Evolutionary conservation across 2,329 filamentous ascomycete genomes (phyloP).

Genomic region (Xylariaceae sp.): DNA sequence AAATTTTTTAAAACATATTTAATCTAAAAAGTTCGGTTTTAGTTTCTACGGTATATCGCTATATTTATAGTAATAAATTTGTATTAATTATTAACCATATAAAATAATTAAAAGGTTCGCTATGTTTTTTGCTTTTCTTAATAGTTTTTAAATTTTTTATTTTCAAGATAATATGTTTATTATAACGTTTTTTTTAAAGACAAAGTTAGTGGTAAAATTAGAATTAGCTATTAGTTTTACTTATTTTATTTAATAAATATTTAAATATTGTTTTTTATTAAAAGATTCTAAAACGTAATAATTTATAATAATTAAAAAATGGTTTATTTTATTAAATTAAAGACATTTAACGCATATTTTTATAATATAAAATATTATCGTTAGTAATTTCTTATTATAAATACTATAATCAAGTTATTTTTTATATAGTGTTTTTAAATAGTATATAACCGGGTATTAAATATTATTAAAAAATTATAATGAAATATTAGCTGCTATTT

Average conservation of each 20-base stretch:
- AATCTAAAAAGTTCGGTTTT: not conserved
- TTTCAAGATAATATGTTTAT: not conserved
- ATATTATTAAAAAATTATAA: not conserved
- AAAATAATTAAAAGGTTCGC: not conserved
- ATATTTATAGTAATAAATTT: not conserved
- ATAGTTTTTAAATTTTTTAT: not conserved
- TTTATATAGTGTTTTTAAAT: not conserved
- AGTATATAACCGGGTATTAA: not conserved
- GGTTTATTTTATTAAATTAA: not conserved
- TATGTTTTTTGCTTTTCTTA: not conserved
- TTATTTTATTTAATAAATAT: not conserved
- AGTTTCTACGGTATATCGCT: not conserved
- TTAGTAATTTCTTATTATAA: slow-evolving; percentile 2
- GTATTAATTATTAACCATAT: not conserved
- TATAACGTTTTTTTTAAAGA: not conserved
- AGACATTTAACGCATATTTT: not conserved
- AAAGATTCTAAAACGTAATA: not conserved
- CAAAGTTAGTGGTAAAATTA: not conserved
- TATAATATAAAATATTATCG: not conserved
- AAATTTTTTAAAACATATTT: not conserved
- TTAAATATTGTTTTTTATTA: not conserved
- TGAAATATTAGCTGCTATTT: not conserved
- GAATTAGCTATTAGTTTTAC: not conserved
- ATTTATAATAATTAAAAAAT: not conserved
- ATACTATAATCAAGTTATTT: not conserved